These are phyloP conservation scores for Selaginella moellendorffii DNA, from an alignment of 75 land plant species.

Conservation along the genomic window DNA sequence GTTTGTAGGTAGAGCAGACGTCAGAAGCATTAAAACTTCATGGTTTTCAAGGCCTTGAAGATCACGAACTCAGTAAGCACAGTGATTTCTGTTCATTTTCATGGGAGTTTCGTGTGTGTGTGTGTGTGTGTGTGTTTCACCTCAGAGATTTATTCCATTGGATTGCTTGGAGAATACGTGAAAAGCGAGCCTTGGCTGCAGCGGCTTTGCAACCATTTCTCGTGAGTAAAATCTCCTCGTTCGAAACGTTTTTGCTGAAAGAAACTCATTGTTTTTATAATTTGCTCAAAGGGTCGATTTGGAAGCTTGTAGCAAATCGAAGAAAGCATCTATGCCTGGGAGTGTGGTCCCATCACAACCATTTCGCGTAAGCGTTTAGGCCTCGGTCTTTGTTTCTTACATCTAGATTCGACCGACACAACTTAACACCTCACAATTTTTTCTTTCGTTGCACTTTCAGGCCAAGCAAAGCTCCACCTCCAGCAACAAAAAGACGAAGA, in stretches of 20 bases:
- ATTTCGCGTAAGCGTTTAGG: neutral
- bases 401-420: too few species aligned
- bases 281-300: neutral
- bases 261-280: too few species aligned
- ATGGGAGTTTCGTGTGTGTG: too few species aligned
- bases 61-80: slow-evolving; percentile 13
- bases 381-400: too few species aligned
- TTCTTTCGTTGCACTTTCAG: too few species aligned
- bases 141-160: neutral
- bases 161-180: neutral
- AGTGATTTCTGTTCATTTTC: too few species aligned
- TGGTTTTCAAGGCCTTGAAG: slow-evolving; percentile 3
- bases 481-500: neutral
- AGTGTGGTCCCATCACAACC: too few species aligned
- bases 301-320: neutral
- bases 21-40: slow-evolving; percentile 14
- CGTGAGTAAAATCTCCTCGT: neutral
- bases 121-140: neutral
- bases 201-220: neutral
- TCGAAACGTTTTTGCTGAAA: too few species aligned
- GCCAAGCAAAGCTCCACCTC: neutral
- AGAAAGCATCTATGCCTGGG: neutral
- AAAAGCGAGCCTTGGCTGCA: neutral
- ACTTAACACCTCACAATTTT: too few species aligned
- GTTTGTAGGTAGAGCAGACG: slow-evolving; percentile 2